Conservation (phyloP, 768 basidiomycete genomes). For the Russula emetica region DNA sequence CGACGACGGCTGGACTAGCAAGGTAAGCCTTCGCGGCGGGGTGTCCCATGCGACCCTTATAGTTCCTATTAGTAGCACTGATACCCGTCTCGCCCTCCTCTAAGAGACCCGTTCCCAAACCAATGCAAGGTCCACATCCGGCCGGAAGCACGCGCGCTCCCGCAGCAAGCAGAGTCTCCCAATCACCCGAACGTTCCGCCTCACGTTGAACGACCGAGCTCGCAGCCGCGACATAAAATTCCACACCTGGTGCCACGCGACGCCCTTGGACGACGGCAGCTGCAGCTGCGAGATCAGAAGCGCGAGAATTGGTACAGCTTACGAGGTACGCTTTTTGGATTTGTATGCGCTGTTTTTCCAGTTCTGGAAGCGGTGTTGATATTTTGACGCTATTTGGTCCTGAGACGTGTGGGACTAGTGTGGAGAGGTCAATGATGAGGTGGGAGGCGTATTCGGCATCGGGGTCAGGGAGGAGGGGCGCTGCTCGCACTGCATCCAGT, state of each 20-base stretch:
- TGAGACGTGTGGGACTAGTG: conserved; percentile 91
- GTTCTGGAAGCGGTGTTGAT: conserved; percentile 85
- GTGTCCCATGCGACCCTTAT: conserved; percentile 97
- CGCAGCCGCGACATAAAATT: conserved; percentile 97
- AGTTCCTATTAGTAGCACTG: conserved; percentile 97
- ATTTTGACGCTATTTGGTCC: conserved; percentile 98
- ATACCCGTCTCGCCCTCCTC: conserved; percentile 96
- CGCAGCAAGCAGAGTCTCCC: conserved; percentile 79
- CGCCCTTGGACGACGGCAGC: conserved; percentile 83
- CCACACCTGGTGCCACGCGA: conserved; percentile 80
- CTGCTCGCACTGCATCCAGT: conserved; percentile 57
- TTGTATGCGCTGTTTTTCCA: conserved; percentile 65
- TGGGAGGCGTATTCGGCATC: conserved; percentile 81
- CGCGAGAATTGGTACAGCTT: conserved; percentile 95
- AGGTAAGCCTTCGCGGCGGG: conserved; percentile 95
- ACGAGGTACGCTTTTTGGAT: conserved; percentile 99
- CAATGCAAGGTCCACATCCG: conserved; percentile 98
- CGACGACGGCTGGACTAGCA: conserved; percentile 94
- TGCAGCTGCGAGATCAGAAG: conserved; percentile 89
- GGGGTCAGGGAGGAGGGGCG: conserved; percentile 61
- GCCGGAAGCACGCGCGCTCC: conserved; percentile 92
- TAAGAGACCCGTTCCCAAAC: conserved; percentile 85
- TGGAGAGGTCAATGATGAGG: conserved; percentile 86
- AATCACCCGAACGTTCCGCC: conserved; percentile 79
- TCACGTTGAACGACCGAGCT: conserved; percentile 89